Base-by-base conservation (phyloP, 2,329 filamentous ascomycete species). In the Raffaelea deltoideospora region DNA sequence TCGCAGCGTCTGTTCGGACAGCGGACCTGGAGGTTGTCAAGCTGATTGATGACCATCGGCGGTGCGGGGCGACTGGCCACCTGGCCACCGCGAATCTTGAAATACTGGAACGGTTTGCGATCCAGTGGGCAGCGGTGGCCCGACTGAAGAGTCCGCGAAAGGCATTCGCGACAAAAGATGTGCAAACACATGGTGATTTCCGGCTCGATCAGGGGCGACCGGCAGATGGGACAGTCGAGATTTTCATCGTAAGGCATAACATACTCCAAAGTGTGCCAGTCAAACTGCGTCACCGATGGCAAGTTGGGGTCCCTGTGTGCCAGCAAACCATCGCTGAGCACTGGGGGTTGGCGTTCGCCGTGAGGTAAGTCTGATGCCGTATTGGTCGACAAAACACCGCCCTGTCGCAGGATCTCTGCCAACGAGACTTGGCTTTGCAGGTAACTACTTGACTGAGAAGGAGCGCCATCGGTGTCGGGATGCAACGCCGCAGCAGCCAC, bases 101-200 rank as follows among this genome's bases (percentile, higher is more conserved):
- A 50, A 15, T 46, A 46, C 17, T 55, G 51, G 40, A 60, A 53
- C 2, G 57, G 54, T 13, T 60, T 60, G n/a, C 73, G 63, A 50
- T 77, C 73, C 38, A 77, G 65, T 3, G 73, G 73, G 40, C 73
- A 78, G 24, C 59, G 53, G 38, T 58, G 50, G 35, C 57, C 61
- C 24, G 59, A 49, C 35, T 55, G 51, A 37, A 63, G 55, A 8
- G 64, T 58, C 41, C 61, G 56, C 31, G 54, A 47, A 20, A 78
- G 57, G 48, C 75, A 79, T 5, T 59, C 58, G 35, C 65, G 64
- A 47, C 75, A 79, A 49, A 79, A 79, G 11, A 72, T 74, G 50
- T 79, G 75, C 40, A 76, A 69, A 53, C 75, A 79, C 11, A 44
- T 46, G 1, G 73, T 77, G 30, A 73, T 74, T 33, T 74, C 60